A percentile compares a stretch with the other conserved stretches of the same genome.
These are phyloP conservation scores for Apiotrichum sp. DNA, from an alignment of 1,284 basidiomycete genomes.

Conservation along the genomic window DNA sequence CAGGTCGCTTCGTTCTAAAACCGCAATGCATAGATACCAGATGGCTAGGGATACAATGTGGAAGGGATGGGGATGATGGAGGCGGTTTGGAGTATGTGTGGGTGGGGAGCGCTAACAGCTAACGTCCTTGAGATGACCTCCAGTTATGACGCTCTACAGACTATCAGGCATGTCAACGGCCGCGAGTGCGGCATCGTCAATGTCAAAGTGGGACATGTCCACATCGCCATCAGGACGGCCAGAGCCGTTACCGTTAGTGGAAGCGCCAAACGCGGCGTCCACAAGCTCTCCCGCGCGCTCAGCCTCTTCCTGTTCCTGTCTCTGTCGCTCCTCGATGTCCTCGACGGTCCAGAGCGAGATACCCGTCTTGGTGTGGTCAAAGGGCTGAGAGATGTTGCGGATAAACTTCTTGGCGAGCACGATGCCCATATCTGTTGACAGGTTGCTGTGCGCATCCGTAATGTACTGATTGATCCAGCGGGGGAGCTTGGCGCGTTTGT, in stretches of 20 bases:
- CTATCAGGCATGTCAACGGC: slow-evolving; percentile 29
- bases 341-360: slow-evolving; percentile 81
- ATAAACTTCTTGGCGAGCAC: slow-evolving; percentile 95
- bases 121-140: no score
- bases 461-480: slow-evolving; percentile 99
- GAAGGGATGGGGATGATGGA: background rate
- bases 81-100: no score
- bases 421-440: slow-evolving; percentile 98
- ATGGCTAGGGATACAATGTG: slow-evolving; percentile 3
- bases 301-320: slow-evolving; percentile 35
- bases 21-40: slow-evolving; percentile 10
- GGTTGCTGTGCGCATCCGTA: slow-evolving; percentile 90
- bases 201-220: slow-evolving; percentile 21
- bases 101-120: no score
- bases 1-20: slow-evolving; percentile 35
- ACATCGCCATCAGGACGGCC: slow-evolving; percentile 17
- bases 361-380: slow-evolving; percentile 89
- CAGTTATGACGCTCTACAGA: background rate
- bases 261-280: slow-evolving; percentile 20
- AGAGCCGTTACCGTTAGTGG: slow-evolving; percentile 6
- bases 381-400: slow-evolving; percentile 94
- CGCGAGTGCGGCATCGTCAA: slow-evolving; percentile 39
- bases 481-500: slow-evolving; percentile 94
- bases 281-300: slow-evolving; percentile 23
- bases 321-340: slow-evolving; percentile 43